Evolutionary conservation across 75 land plant species (phyloP).

Genomic region (Pseudotsuga menziesii): DNA sequence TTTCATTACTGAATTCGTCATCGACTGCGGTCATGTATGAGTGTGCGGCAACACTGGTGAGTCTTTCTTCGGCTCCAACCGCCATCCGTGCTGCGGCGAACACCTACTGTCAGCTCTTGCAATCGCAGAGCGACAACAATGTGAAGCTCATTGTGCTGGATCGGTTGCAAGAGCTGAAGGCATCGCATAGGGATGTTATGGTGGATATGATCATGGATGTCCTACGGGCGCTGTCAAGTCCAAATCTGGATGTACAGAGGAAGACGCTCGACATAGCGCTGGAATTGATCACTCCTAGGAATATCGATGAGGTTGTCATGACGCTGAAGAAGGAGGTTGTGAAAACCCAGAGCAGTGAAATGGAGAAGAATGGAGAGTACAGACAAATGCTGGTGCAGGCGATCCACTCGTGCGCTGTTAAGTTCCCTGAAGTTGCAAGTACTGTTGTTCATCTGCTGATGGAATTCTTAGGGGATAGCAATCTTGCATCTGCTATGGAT

Average conservation of each 20-base stretch:
- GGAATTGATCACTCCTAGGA: slow-evolving; percentile 77
- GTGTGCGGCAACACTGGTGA: slow-evolving; percentile 82
- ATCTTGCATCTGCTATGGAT: slow-evolving; percentile 83
- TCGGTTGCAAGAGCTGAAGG: slow-evolving; percentile 74
- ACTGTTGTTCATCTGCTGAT: slow-evolving; percentile 90
- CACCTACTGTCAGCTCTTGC: slow-evolving; percentile 86
- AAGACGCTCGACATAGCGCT: slow-evolving; percentile 82
- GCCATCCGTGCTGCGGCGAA: slow-evolving; percentile 87
- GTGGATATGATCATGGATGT: slow-evolving; percentile 93
- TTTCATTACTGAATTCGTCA: slow-evolving; percentile 59
- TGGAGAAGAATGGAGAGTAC: slow-evolving; percentile 93
- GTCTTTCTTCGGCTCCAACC: slow-evolving; percentile 86
- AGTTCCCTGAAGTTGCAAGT: slow-evolving; percentile 93
- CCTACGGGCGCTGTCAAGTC: slow-evolving; percentile 78
- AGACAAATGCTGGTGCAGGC: slow-evolving; percentile 92
- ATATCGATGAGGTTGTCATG: slow-evolving; percentile 84
- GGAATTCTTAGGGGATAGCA: slow-evolving; percentile 90
- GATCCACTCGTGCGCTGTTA: slow-evolving; percentile 83
- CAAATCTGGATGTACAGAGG: slow-evolving; percentile 81
- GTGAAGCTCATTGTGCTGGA: slow-evolving; percentile 92
- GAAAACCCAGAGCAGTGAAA: slow-evolving; percentile 84
- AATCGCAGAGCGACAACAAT: slow-evolving; percentile 91
- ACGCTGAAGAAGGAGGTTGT: slow-evolving; percentile 86
- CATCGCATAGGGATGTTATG: slow-evolving; percentile 78
- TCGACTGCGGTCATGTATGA: slow-evolving; percentile 87